A percentile compares a stretch with the other conserved stretches of the same genome.
Evolutionary conservation across 1,139 yeast species (phyloP).

Genomic region (Geotrichum bryndzae): DNA sequence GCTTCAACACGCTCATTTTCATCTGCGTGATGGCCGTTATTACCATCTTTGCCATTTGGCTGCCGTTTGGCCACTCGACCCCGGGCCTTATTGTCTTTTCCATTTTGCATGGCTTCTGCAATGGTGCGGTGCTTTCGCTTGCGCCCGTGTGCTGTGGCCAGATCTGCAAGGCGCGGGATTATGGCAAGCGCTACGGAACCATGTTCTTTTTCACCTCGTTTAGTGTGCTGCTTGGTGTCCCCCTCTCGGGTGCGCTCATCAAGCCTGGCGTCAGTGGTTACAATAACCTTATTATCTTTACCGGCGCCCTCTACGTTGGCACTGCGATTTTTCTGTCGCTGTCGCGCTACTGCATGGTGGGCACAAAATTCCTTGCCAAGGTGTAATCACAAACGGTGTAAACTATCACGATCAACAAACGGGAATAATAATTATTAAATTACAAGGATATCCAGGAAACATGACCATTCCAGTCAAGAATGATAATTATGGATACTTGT

Average conservation of each 20-base stretch:
- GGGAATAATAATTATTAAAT: too few species aligned
- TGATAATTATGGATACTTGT: too few species aligned
- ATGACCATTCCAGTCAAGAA: too few species aligned
- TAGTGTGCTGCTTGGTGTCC: slow-evolving; percentile 45
- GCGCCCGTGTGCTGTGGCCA: slow-evolving; percentile 50
- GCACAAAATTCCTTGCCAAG: slow-evolving; percentile 23
- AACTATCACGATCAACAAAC: too few species aligned
- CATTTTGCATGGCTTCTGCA: slow-evolving; percentile 47
- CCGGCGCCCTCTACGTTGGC: slow-evolving; percentile 36
- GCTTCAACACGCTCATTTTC: slow-evolving; percentile 48
- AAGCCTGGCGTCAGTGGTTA: slow-evolving; percentile 31
- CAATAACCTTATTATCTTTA: slow-evolving; percentile 37
- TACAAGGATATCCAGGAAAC: too few species aligned
- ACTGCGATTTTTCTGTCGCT: slow-evolving; percentile 32
- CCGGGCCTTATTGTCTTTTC: slow-evolving; percentile 42
- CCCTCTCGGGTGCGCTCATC: slow-evolving; percentile 48
- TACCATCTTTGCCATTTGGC: slow-evolving; percentile 43
- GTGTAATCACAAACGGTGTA: background rate
- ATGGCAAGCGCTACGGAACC: slow-evolving; percentile 47
- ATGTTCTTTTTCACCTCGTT: slow-evolving; percentile 43
- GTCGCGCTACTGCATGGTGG: slow-evolving; percentile 39
- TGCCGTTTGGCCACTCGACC: slow-evolving; percentile 44
- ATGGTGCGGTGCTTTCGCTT: slow-evolving; percentile 45
- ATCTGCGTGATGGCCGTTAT: slow-evolving; percentile 43
- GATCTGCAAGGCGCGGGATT: slow-evolving; percentile 45